Base-by-base conservation (phyloP, 2,329 filamentous ascomycete species). In the Fusarium sp. region DNA sequence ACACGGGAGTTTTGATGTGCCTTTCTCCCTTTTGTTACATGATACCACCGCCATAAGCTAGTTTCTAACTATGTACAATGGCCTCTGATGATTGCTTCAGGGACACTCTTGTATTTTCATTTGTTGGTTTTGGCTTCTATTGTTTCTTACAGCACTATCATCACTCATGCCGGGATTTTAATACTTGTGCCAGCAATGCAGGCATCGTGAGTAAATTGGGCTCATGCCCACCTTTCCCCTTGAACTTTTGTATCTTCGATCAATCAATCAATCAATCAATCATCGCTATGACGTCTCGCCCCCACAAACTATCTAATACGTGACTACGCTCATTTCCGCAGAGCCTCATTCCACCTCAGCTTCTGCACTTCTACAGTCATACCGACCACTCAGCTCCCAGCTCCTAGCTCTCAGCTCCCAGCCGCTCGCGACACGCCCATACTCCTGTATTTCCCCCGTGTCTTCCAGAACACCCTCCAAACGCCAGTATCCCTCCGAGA, bases 21-120 rank as follows among this genome's bases (percentile, higher is more conserved):
- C 56, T 49, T 41, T 6, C 29, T 21, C n/a, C 33, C 32, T 37
- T 15, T 17, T 47, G 14, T 47, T n/a, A 32, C 23, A 39, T 23
- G 41, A 61, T 61, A 65, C 60, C 60, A 47, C 47, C 36, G 47
- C 41, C 51, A 47, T 41, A 23, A 29, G 19, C 33, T 17, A 29
- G 33, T 37, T 23, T 15, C 15, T 13, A 36, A 29, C 9, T 33
- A n/a, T n/a, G n/a, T n/a, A 15, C 29, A 49, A 32, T 64, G 36
- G 10, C 25, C 9, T 29, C 35, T 29, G 8, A 36, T 46, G 45
- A 45, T 37, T 19, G 13, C 37, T 41, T 51, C 39, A 8, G 17
- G 32, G 15, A 10, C 10, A 39, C 19, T 32, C 6, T 21, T 29
- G 17, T 25, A 19, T 36, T 41, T 19, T 19, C 23, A 15, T 38